Base-by-base conservation (phyloP, 2,329 filamentous ascomycete species). In the Stagonosporopsis rhizophila region DNA sequence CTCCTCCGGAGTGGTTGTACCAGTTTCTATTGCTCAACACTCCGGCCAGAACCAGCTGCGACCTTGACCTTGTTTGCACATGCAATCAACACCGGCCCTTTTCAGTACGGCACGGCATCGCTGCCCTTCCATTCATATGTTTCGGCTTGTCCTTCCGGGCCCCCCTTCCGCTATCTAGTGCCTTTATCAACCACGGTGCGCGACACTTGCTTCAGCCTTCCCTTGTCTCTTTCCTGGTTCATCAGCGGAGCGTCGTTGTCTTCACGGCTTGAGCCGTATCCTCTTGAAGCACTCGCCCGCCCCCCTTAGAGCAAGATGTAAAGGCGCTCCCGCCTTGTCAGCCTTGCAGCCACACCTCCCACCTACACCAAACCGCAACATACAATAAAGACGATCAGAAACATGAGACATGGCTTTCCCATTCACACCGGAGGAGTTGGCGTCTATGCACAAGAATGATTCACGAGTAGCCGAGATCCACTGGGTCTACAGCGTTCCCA, bases 401-500 rank as follows among this genome's bases (percentile, higher is more conserved):
- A 17, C 42, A 53, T 48, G 53, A 56, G 38, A 55, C 20, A 65
- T 65, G 62, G 52, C 51, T 49, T 68, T 67, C 44, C 64, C 65
- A 8, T 73, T 73, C 45, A 65, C 68, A 17, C 68, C 68, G 44
- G 66, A 64, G 41, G 51, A 73, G 50, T 45, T 71, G 55, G 69
- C 66, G 25, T 58, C 67, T 52, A 69, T 67, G 44, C 69, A 72
- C 52, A 61, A 56, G 39, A 34, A 66, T 45, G 71, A 71, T 35
- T 67, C 67, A 5, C 62, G 71, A 52, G 66, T 72, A 17, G 20
- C 58, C 3, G 65, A 72, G 38, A 71, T 74, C n/a, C 58, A 64
- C 46, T 71, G 70, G 68, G 65, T 71, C 7, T 74, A 73, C 49
- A 67, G 62, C 28, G 62, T 72, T 17, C 70, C 71, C 22, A 72